These are phyloP conservation scores for Mortierella sp. DNA, from an alignment of 371 early-diverging fungal genomes.

Conservation along the genomic window DNA sequence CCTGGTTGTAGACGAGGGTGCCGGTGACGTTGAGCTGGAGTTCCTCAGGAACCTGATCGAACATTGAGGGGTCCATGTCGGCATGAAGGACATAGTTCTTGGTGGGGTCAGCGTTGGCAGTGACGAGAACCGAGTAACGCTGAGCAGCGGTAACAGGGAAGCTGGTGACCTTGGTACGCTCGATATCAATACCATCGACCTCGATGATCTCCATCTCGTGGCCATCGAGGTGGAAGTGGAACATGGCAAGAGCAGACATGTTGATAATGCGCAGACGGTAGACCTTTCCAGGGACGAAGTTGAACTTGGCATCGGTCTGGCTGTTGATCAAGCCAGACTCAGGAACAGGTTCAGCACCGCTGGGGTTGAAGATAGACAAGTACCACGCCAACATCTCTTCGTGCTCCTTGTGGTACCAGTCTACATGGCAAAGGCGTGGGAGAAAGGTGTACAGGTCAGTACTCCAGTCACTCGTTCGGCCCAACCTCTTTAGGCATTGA, in stretches of 20 bases:
- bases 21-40: constrained; percentile 66
- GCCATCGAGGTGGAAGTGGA: constrained; percentile 80
- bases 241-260: constrained; percentile 79
- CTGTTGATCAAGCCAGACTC: constrained; percentile 55
- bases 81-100: constrained; percentile 78
- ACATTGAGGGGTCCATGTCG: constrained; percentile 82
- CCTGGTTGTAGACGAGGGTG: constrained; percentile 62
- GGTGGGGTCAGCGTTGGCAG: constrained; percentile 70
- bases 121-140: constrained; percentile 77
- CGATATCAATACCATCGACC: constrained; percentile 77
- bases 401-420: constrained; percentile 20
- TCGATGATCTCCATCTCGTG: constrained; percentile 85
- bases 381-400: constrained; percentile 5
- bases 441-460: not conserved
- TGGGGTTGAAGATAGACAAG: constrained; percentile 16
- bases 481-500: not conserved
- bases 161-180: constrained; percentile 63
- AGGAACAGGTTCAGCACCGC: constrained; percentile 15
- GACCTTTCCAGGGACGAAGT: constrained; percentile 77
- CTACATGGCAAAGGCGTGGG: not conserved
- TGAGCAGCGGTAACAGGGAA: constrained; percentile 75
- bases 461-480: not conserved
- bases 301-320: constrained; percentile 55
- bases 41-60: constrained; percentile 68
- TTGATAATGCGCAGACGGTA: constrained; percentile 88